Evolutionary conservation across 345 rosid species (phyloP), one percentile per base, ranked within the genome.

Genomic region (Pseudoturritis turrita): DNA sequence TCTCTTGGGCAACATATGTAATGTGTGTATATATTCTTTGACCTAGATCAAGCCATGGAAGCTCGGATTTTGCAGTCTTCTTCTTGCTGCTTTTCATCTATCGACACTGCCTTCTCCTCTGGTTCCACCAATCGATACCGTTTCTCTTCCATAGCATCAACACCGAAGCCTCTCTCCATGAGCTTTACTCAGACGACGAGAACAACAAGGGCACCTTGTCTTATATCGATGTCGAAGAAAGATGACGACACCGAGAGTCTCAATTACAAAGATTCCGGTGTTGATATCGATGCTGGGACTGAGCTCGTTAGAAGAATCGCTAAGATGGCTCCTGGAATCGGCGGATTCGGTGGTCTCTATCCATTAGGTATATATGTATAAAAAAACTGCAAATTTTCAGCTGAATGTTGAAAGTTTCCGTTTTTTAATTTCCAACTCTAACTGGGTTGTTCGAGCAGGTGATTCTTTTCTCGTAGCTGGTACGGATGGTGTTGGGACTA

Each of bases 401-500:
- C 55, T 50, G 1, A 17, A 41, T 36, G n/a, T 68, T 59, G 25
- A 53, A 44, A 51, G 15, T 46, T 39, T 59, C 26, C 5, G 31
- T 25, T 60, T 64, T 40, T 4, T 49, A 3, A 23, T 60, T 58
- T 36, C 31, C 1, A 4, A 17, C 51, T 46, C 23, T 46, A 18
- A 23, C 17, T 60, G 65, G 63, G 46, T 0, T 70, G 52, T 55
- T 62, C 54, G 28, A 6, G 47, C 85, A 92, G 98, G 98, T 46
- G 98, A 95, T 81, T 84, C 87, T 1, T 95, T 73, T 65, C 98
- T 89, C 29, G 98, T 92, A 55, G 98, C 98, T 29, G 99, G 99
- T 4, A 89, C 98, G 0, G 99, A 95, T 85, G 99, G 99, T 67
- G 99, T 89, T n/a, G 99, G 99, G 52, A 95, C 99, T 33, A 95